Percentiles rank a stretch among this genome's conserved stretches.
Conservation (phyloP, 352 stramenopile species). For the Thraustochytrium striatum region DNA sequence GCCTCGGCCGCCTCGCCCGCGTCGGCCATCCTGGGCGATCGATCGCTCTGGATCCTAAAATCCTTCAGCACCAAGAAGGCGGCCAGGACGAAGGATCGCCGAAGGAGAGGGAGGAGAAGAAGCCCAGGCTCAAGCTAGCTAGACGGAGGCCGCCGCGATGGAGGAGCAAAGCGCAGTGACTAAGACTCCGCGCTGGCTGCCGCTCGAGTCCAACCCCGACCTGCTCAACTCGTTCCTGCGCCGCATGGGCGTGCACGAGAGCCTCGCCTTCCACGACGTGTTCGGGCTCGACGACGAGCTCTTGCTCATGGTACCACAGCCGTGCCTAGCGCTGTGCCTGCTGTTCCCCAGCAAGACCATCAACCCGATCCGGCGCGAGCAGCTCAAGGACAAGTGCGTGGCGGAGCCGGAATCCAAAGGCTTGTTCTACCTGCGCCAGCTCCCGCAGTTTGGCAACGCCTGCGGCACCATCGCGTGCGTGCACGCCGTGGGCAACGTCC, state of each 20-base stretch:
- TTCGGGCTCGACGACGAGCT: constrained; percentile 62
- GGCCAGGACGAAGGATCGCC: too few relatives aligned
- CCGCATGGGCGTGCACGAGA: constrained; percentile 53
- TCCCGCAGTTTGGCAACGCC: constrained; percentile 57
- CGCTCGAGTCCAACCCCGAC: constrained; percentile 60
- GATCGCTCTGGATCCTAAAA: too few relatives aligned
- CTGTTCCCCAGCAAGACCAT: constrained; percentile 51
- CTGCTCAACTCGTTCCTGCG: constrained; percentile 59
- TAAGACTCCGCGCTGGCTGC: constrained; percentile 56
- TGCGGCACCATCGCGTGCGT: constrained; percentile 62
- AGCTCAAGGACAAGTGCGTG: constrained; percentile 52
- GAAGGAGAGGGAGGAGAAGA: too few relatives aligned
- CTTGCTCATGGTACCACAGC: constrained; percentile 59
- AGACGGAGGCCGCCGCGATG: too few relatives aligned
- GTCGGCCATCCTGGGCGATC: too few relatives aligned
- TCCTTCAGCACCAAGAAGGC: too few relatives aligned
- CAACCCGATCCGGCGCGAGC: constrained; percentile 13
- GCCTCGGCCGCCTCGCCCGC: too few relatives aligned
- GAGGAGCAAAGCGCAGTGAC: too few relatives aligned
- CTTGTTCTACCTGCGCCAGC: constrained; percentile 60
- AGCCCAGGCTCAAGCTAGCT: too few relatives aligned
- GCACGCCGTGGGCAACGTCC: constrained; percentile 58
- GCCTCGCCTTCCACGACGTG: constrained; percentile 58
- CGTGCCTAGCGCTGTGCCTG: constrained; percentile 50
- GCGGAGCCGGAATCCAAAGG: constrained; percentile 52